Evolutionary conservation across 164 flowering plant species (phyloP).

Genomic region (Liriodendron chinense): DNA sequence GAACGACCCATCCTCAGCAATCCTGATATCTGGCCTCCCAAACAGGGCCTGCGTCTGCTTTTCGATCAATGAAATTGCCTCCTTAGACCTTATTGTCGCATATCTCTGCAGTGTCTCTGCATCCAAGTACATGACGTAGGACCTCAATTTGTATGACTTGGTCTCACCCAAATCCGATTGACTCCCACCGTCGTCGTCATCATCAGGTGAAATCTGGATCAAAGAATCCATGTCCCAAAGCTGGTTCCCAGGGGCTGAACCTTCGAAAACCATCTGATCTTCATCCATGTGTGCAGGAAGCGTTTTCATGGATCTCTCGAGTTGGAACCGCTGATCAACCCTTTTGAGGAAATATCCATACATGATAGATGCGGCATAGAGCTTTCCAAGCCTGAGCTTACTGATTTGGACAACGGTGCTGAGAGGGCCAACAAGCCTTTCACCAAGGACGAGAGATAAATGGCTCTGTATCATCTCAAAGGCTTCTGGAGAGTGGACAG

Average conservation of each 20-base stretch:
- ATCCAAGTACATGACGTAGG: slow-evolving; percentile 90
- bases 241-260: slow-evolving; percentile 36
- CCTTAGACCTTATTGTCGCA: slow-evolving; percentile 81
- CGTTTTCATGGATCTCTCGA: slow-evolving; percentile 74
- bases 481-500: slow-evolving; percentile 83
- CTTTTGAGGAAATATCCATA: slow-evolving; percentile 90
- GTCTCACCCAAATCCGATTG: slow-evolving; percentile 29
- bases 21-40: slow-evolving; percentile 77
- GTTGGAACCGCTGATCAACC: slow-evolving; percentile 84
- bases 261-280: slow-evolving; percentile 26
- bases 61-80: slow-evolving; percentile 79
- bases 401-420: slow-evolving; percentile 58
- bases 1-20: slow-evolving; percentile 63
- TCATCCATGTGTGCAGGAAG: slow-evolving; percentile 52
- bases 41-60: slow-evolving; percentile 93
- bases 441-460: slow-evolving; percentile 75
- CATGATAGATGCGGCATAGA: slow-evolving; percentile 96
- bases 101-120: slow-evolving; percentile 82
- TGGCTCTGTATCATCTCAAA: slow-evolving; percentile 90
- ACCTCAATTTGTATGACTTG: slow-evolving; percentile 51
- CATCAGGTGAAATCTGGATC: slow-evolving; percentile 47
- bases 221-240: slow-evolving; percentile 76
- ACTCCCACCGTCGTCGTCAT: slow-evolving; percentile 22
- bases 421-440: slow-evolving; percentile 66
- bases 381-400: slow-evolving; percentile 89